Conservation (phyloP, 1,139 yeast species). For the Suhomyces chickasaworum region DNA sequence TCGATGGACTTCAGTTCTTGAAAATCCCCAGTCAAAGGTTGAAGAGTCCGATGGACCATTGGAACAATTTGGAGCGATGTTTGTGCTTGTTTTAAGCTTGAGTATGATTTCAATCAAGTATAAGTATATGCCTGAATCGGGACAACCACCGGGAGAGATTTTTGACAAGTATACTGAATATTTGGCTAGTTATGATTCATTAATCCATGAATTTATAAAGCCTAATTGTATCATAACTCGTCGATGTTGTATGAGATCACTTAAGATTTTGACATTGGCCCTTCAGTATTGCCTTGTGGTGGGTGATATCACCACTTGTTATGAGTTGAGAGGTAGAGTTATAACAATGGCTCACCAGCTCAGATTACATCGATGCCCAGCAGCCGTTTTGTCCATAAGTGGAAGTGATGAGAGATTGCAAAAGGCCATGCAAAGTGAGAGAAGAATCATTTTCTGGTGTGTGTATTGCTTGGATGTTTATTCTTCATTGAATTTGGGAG, state of each 20-base stretch:
- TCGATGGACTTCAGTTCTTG: slow-evolving; percentile 46
- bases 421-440: slow-evolving; percentile 70
- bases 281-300: slow-evolving; percentile 70
- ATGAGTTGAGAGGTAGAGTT: slow-evolving; percentile 73
- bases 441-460: slow-evolving; percentile 84
- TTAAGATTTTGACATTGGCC: slow-evolving; percentile 70
- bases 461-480: slow-evolving; percentile 77
- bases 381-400: slow-evolving; percentile 63
- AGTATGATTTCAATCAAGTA: slow-evolving; percentile 52
- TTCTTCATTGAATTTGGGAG: slow-evolving; percentile 75
- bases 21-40: slow-evolving; percentile 18
- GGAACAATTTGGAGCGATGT: slow-evolving; percentile 63
- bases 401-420: slow-evolving; percentile 51
- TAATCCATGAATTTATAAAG: slow-evolving; percentile 56
- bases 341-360: slow-evolving; percentile 85
- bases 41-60: slow-evolving; percentile 31
- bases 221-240: slow-evolving; percentile 54
- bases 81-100: slow-evolving; percentile 59
- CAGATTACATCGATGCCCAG: slow-evolving; percentile 84
- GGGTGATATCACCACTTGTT: slow-evolving; percentile 74
- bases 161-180: slow-evolving; percentile 25
- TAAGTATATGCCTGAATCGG: slow-evolving; percentile 19
- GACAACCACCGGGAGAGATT: slow-evolving; percentile 15
- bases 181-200: slow-evolving; percentile 50
- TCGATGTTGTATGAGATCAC: slow-evolving; percentile 64